These are phyloP conservation scores for Nyssa sinensis DNA, from an alignment of 148 eudicot species.

Conservation along the genomic window DNA sequence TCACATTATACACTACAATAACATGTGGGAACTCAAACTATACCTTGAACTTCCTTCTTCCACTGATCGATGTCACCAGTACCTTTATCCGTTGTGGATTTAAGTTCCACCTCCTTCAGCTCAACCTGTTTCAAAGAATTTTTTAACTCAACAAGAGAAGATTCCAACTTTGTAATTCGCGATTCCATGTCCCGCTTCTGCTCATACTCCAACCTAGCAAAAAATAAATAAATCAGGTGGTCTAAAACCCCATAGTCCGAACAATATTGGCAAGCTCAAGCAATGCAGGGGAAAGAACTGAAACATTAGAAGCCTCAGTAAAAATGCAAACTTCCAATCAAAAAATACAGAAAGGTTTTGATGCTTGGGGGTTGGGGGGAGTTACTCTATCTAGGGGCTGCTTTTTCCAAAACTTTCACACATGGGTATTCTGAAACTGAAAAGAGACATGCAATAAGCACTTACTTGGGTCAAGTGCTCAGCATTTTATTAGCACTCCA, in stretches of 20 bases:
- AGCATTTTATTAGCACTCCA: not conserved
- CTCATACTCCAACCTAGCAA: constrained; percentile 87
- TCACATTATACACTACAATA: not conserved
- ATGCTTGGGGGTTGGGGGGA: too few species aligned
- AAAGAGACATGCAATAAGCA: not conserved
- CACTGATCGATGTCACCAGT: constrained; percentile 56
- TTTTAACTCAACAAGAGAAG: constrained; percentile 50
- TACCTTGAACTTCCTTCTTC: constrained; percentile 72
- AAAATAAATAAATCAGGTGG: not conserved
- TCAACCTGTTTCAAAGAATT: constrained; percentile 48
- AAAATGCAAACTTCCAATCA: not conserved
- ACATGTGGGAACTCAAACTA: constrained; percentile 10
- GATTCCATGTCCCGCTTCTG: constrained; percentile 84
- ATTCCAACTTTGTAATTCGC: constrained; percentile 68
- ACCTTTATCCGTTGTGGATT: constrained; percentile 58
- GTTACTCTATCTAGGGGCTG: not conserved
- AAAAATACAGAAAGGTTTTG: too few species aligned
- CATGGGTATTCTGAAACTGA: not conserved
- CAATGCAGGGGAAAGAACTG: not conserved
- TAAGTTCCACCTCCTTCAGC: constrained; percentile 49
- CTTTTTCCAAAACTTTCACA: not conserved
- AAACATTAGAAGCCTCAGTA: not conserved
- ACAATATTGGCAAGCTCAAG: not conserved
- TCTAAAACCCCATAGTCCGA: not conserved
- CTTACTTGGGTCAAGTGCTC: not conserved